phyloP scores from a whole-genome alignment of 306 rosid species.

The Vachellia pachyceras region DNA sequence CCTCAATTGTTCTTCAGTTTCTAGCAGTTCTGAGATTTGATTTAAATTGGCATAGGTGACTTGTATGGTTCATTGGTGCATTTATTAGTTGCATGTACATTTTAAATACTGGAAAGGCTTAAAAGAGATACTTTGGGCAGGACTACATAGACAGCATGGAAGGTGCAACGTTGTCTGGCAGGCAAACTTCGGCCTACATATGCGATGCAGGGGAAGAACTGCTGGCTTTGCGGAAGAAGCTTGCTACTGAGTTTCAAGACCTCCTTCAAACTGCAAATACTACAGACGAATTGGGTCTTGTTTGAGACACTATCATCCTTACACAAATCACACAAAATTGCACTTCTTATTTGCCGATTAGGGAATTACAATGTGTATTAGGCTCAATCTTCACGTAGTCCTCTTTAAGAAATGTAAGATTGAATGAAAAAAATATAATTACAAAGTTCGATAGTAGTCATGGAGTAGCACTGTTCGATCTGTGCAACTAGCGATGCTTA shows the following conservation, averaged over 20 bases:
- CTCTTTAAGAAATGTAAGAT: conserved; percentile 34
- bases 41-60: conserved; percentile 30
- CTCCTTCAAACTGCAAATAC: conserved; percentile 42
- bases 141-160: conserved; percentile 99
- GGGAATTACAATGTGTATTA: neutral
- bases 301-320: conserved; percentile 42
- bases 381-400: conserved; percentile 26
- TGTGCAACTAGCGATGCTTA: neutral
- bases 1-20: neutral
- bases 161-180: conserved; percentile 97
- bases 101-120: conserved; percentile 24
- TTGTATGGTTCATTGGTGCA: neutral
- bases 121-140: conserved; percentile 49
- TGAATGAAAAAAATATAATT: conserved; percentile 15
- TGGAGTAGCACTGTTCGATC: neutral
- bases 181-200: conserved; percentile 88
- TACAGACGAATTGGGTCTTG: conserved; percentile 81
- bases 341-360: conserved; percentile 1
- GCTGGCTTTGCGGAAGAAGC: conserved; percentile 70
- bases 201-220: conserved; percentile 86
- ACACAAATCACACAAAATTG: neutral
- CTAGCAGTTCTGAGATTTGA: conserved; percentile 21
- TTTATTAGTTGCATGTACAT: neutral
- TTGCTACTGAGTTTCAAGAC: conserved; percentile 52
- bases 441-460: neutral